Base-by-base conservation (phyloP, 1,139 yeast species). In the Blastobotrys arbuscula region DNA sequence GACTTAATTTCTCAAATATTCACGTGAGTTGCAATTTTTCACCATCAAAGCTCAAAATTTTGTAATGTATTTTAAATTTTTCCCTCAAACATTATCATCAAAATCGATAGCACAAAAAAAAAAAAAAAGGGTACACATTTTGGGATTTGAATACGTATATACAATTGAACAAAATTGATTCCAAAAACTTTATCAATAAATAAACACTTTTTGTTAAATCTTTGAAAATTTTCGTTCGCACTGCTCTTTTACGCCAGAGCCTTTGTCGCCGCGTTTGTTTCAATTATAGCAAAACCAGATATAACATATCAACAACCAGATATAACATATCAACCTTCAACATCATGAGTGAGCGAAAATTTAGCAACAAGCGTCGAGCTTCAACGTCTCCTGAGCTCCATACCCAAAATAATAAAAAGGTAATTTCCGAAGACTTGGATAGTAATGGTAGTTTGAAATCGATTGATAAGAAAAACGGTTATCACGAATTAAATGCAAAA, bases 351-450 rank as follows among this genome's bases (percentile, higher is more conserved):
- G 49, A 47, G 19, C 19, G 21, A 12, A 19, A 18, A n/a, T 8
- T 20, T 37, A 33, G 46, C 39, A 47, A 43, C 39, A 50, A 50
- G 33, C 49, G 53, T 13, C 37, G 53, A 30, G 53, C 53, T 19
- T 50, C 53, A 24, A 48, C 47, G 6, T 50, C 53, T 8, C 53
- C 53, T 8, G 53, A 50, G 31, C 37, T 41, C 26, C 28, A 26
- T 31, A 19, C 26, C 33, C 39, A 28, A 30, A 35, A 19, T 31
- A 35, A 34, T 26, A 40, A 45, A 21, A 42, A 35, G n/a, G 8
- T 40, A 35, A 5, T 12, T 16, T 19, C 15, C n/a, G 35, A 39
- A 28, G 48, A 45, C 5, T 35, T n/a, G 12, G 28, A 28, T 20
- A 31, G 34, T 15, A 39, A 16, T 5, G n/a, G 9, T n/a, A 28